phyloP scores from a whole-genome alignment of 2,329 filamentous ascomycete species.

The Tolypocladium pustulatum region DNA sequence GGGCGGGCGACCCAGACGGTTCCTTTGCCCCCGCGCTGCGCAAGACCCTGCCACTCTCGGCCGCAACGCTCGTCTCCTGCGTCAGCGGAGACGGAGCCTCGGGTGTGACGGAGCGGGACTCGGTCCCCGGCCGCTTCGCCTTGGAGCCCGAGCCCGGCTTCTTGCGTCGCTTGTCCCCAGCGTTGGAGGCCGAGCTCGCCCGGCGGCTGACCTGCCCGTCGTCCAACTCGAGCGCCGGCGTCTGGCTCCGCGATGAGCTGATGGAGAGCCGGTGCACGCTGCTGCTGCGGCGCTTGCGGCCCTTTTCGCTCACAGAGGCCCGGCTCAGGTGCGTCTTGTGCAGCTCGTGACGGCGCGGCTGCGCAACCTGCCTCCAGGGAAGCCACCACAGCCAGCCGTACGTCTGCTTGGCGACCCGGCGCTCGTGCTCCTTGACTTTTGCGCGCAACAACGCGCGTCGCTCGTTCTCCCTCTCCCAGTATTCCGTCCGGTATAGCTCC shows the following conservation, averaged over 20 bases:
- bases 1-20: neutral
- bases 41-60: constrained; percentile 12
- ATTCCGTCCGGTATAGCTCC: constrained; percentile 88
- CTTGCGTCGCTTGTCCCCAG: constrained; percentile 41
- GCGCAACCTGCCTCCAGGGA: constrained; percentile 45
- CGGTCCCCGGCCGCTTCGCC: constrained; percentile 31
- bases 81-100: constrained; percentile 44
- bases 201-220: constrained; percentile 30
- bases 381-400: constrained; percentile 81
- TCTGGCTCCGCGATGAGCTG: constrained; percentile 38
- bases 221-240: constrained; percentile 36
- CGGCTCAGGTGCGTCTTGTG: constrained; percentile 27
- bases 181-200: constrained; percentile 36
- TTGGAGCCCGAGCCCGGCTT: constrained; percentile 33
- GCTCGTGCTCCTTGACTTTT: constrained; percentile 59
- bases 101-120: constrained; percentile 43
- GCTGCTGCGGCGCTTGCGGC: constrained; percentile 39
- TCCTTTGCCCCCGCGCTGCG: constrained; percentile 9
- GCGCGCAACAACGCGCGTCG: constrained; percentile 62
- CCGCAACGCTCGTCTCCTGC: constrained; percentile 29
- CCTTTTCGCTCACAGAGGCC: constrained; percentile 32
- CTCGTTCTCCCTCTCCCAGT: constrained; percentile 96
- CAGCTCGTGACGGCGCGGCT: constrained; percentile 18
- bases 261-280: constrained; percentile 42
- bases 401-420: constrained; percentile 55